Base-by-base conservation (phyloP, 2,329 filamentous ascomycete genomes). In the Thermothelomyces thermophilus region DNA sequence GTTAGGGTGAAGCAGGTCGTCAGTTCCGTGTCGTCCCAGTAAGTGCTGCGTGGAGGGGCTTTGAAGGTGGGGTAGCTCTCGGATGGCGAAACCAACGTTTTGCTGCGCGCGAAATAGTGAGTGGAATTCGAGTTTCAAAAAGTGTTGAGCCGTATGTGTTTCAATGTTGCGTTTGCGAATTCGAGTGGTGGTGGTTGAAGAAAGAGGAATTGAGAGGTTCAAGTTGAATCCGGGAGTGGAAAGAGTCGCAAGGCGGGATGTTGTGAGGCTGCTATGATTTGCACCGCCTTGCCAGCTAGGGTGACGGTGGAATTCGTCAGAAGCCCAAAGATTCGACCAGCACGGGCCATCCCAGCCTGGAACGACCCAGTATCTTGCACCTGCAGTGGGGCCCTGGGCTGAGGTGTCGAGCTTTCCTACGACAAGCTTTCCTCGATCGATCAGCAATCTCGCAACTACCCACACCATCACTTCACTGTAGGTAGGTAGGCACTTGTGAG, bases 231-330 rank as follows among this genome's bases (percentile, higher is more conserved):
- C 30, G 17, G 40, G 22, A 39, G 42, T 35, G 39, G 39, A 41
- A 45, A 28, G 41, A 49, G 31, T 9, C 16, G 34, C 14, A 34
- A 39, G 45, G 43, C n/a, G 52, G 39, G 41, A 39, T 37, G 37
- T 46, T 53, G 52, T 53, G 56, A 57, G 55, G 55, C 54, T 57
- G 58, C 51, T 24, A 50, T 36, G 40, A 28, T 48, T 39, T 55
- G 48, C 52, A 45, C 48, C 47, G 48, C 54, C 50, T 54, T 53
- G 48, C 35, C 49, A 40, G 33, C 45, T 31, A 43, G 56, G 54
- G 58, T 56, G 43, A 53, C 53, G 56, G 59, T 65, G 65, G 70
- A 72, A 72, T 62, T 66, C 67, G 61, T 64, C 64, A 70, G 70
- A 72, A 72, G 66, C 64, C 60, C 60, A 69, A 69, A 68, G 67